phyloP scores from a whole-genome alignment of 768 basidiomycete species.

The Mycena rebaudengoi region DNA sequence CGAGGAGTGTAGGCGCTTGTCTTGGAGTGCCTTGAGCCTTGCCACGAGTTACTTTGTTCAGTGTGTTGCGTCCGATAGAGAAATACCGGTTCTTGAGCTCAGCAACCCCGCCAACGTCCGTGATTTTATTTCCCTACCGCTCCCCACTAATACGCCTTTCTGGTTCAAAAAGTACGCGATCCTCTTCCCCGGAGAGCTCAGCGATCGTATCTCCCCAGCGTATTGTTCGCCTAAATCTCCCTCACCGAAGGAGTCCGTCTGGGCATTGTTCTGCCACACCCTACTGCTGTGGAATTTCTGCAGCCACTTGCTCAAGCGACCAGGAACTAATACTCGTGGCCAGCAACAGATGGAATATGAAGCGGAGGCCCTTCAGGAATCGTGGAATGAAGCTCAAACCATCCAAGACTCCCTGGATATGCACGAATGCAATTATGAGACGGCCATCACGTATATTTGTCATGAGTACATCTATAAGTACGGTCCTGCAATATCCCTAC shows the following conservation, averaged over 20 bases:
- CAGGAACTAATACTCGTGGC: background rate
- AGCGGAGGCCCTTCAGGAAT: conserved; percentile 65
- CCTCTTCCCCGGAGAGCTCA: conserved; percentile 79
- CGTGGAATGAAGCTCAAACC: conserved; percentile 70
- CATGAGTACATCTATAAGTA: conserved; percentile 82
- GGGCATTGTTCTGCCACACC: conserved; percentile 84
- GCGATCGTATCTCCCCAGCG: conserved; percentile 56
- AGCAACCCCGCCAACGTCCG: conserved; percentile 73
- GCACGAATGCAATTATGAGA: conserved; percentile 78
- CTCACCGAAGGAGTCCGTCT: conserved; percentile 79
- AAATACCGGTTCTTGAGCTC: conserved; percentile 64
- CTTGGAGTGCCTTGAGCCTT: conserved; percentile 78
- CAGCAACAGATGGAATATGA: conserved; percentile 56
- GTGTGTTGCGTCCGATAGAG: conserved; percentile 70
- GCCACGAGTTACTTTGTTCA: conserved; percentile 74
- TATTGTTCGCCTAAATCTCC: conserved; percentile 51
- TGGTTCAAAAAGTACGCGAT: conserved; percentile 64
- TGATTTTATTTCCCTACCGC: conserved; percentile 18
- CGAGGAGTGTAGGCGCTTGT: conserved; percentile 79
- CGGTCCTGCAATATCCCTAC: conserved; percentile 41
- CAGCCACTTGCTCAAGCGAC: conserved; percentile 55
- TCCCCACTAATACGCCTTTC: conserved; percentile 7
- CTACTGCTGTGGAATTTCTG: conserved; percentile 86
- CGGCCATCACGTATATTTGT: conserved; percentile 68
- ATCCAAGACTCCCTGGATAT: conserved; percentile 73